These are phyloP conservation scores for Protomyces inundatus DNA, from an alignment of 1,139 yeast genomes.

Conservation along the genomic window DNA sequence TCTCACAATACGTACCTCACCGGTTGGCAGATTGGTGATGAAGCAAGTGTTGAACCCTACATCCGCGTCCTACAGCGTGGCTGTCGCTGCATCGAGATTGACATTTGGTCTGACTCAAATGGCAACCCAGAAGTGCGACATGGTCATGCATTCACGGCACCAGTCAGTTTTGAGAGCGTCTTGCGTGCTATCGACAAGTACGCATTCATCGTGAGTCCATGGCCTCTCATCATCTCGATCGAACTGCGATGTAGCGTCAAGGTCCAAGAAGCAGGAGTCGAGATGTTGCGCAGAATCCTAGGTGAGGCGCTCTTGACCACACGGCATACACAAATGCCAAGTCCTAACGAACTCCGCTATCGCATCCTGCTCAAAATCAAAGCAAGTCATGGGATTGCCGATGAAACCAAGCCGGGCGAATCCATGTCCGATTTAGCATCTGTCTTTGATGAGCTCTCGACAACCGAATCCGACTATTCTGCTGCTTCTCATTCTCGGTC, in stretches of 20 bases:
- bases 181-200: slow-evolving; percentile 68
- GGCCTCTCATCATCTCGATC: slow-evolving; percentile 79
- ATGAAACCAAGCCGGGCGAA: neutral
- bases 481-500: neutral
- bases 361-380: slow-evolving; percentile 69
- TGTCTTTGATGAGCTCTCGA: slow-evolving; percentile 1
- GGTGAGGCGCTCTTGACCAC: slow-evolving; percentile 55
- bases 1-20: slow-evolving; percentile 89
- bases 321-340: slow-evolving; percentile 48
- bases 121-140: slow-evolving; percentile 81
- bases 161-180: slow-evolving; percentile 66
- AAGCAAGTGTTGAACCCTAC: slow-evolving; percentile 84
- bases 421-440: neutral
- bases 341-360: slow-evolving; percentile 66
- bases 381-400: slow-evolving; percentile 10
- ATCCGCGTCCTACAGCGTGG: slow-evolving; percentile 86
- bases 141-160: slow-evolving; percentile 74
- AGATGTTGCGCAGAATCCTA: slow-evolving; percentile 50
- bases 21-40: slow-evolving; percentile 90
- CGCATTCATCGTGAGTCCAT: slow-evolving; percentile 78
- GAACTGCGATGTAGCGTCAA: slow-evolving; percentile 71
- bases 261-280: slow-evolving; percentile 57
- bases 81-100: slow-evolving; percentile 87
- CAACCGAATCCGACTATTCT: slow-evolving; percentile 10
- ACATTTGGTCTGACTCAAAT: slow-evolving; percentile 80